Conservation (phyloP, 1,139 yeast genomes). For the Lodderomyces parapsilosis region DNA sequence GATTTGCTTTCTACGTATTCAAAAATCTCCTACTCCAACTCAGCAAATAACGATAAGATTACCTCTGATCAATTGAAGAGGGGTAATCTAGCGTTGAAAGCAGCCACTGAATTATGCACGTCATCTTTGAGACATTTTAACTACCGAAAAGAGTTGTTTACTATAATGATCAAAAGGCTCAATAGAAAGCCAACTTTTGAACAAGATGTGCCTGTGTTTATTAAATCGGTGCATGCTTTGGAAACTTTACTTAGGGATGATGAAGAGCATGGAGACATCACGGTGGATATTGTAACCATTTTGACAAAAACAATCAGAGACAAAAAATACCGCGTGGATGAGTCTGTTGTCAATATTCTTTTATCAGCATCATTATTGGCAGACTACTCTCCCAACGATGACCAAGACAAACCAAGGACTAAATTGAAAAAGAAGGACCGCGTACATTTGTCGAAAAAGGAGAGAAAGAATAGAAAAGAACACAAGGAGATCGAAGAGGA, state of each 20-base stretch:
- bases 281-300: conserved; percentile 68
- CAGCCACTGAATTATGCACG: conserved; percentile 72
- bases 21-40: conserved; percentile 37
- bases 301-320: conserved; percentile 70
- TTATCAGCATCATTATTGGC: conserved; percentile 71
- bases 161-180: conserved; percentile 63
- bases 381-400: conserved; percentile 72
- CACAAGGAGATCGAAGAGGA: conserved; percentile 86
- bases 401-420: conserved; percentile 32
- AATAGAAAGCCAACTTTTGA: conserved; percentile 52
- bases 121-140: conserved; percentile 77
- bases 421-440: conserved; percentile 81
- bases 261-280: conserved; percentile 75
- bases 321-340: conserved; percentile 79
- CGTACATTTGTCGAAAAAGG: conserved; percentile 84
- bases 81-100: conserved; percentile 64
- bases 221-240: conserved; percentile 60
- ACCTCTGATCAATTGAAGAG: conserved; percentile 40
- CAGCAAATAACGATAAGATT: conserved; percentile 39
- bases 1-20: conserved; percentile 49
- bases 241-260: conserved; percentile 67
- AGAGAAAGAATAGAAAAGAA: conserved; percentile 84
- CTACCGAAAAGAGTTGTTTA: conserved; percentile 68
- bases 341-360: conserved; percentile 72
- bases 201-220: conserved; percentile 51